Percentiles rank a stretch among this genome's conserved stretches.
Evolutionary conservation across 1,284 basidiomycete genomes (phyloP).

Genomic region (Ganoderma resinaceum): DNA sequence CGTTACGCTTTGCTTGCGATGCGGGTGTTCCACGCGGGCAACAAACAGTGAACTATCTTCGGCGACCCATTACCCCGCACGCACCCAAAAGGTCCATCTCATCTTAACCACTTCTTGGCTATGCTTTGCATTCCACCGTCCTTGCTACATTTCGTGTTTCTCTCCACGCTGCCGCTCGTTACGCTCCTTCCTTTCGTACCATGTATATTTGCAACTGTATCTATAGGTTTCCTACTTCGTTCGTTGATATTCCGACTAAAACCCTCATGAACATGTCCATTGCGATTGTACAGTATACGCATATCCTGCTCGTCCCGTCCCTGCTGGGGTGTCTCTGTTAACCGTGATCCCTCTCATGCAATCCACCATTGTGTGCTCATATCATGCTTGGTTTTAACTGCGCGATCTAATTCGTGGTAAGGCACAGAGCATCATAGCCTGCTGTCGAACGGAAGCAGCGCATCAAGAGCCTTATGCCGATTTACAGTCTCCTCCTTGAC

Average conservation of each 20-base stretch:
- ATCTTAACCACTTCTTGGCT: background rate
- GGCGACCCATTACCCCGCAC: background rate
- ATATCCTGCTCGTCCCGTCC: background rate
- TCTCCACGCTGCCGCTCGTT: background rate
- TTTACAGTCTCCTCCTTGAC: slow-evolving; percentile 80
- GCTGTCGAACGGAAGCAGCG: slow-evolving; percentile 19
- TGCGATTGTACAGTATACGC: background rate
- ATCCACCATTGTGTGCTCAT: background rate
- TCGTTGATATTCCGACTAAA: background rate
- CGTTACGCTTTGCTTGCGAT: background rate
- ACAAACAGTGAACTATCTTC: background rate
- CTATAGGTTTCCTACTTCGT: background rate
- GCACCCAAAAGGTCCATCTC: background rate
- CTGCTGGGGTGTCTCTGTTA: background rate
- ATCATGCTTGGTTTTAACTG: background rate
- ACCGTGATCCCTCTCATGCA: background rate
- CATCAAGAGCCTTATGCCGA: slow-evolving; percentile 46
- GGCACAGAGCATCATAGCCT: slow-evolving; percentile 1
- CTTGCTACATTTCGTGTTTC: background rate
- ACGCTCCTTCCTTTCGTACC: background rate
- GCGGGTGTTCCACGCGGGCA: background rate
- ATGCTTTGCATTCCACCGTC: background rate
- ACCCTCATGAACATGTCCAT: background rate
- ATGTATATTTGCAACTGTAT: background rate
- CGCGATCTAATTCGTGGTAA: background rate